Evolutionary conservation across 2,329 filamentous ascomycete species (phyloP), one percentile per base, ranked within the genome.

Genomic region (Onygenales sp.): DNA sequence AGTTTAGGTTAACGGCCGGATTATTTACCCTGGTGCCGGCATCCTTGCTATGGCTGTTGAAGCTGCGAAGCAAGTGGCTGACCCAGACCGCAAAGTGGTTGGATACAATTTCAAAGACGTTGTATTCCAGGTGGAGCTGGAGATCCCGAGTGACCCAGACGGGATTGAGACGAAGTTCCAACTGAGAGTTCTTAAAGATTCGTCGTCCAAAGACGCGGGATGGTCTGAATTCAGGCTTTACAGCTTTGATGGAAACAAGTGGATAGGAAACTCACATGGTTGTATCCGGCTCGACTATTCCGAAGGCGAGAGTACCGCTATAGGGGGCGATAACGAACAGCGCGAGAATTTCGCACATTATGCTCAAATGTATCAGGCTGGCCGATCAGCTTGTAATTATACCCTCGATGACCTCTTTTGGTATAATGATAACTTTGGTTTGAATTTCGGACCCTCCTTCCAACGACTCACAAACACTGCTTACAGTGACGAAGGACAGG

Each of bases 1-100:
- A 21, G 11, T 47, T 21, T 31, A 47, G 13, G 54, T 64, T 1
- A 54, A 55, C 3, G 60, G 57, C 2, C 54, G 57, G 1, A 57
- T 62, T 27, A 54, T 66, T 8, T 65, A 60, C 52, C 64, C 64
- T 2, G 59, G 57, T 3, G 61, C 61, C 1, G 63, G 62, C 11
- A 58, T 60, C 42, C 42, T 62, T 35, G 57, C 57, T 14, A 64
- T 61, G 57, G 60, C 57, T 2, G 57, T 54, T n/a, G 62, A 64
- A 41, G 57, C 59, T 11, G 60, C 59, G 5, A 55, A 55, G 4
- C 58, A 62, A 50, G 39, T 62, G 5, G 58, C 59, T 7, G 52
- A 57, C 21, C 31, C 14, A 2, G 44, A 57, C 8, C 35, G 44
- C 7, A 52, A 39, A 6, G 47, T 61, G 43, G 55, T 52, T 17